Evolutionary conservation across 75 land plant species (phyloP).

Genomic region (Sequoiadendron giganteum): DNA sequence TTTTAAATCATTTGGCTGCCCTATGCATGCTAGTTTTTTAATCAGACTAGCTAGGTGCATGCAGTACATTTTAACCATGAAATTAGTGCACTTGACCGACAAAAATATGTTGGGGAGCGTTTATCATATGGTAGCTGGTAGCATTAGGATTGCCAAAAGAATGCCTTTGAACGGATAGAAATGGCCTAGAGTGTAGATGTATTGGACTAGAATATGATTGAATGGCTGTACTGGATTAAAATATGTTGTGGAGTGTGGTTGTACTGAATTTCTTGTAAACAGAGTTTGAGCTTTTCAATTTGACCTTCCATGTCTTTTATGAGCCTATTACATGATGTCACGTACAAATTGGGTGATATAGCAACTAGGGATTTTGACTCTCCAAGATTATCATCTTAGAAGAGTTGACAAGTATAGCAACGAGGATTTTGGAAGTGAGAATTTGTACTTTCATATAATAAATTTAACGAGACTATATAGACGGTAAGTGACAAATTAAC

Average conservation of each 20-base stretch:
- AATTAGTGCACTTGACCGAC: neutral
- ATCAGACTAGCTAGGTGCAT: too few relatives aligned
- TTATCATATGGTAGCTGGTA: too few relatives aligned
- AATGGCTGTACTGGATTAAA: too few relatives aligned
- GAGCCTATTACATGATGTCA: neutral
- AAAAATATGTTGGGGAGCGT: neutral
- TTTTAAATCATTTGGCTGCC: neutral
- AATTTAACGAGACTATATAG: neutral
- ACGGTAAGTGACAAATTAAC: too few relatives aligned
- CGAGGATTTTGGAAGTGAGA: neutral
- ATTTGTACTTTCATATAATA: neutral
- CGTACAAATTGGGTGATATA: neutral
- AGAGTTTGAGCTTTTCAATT: too few relatives aligned
- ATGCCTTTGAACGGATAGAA: neutral
- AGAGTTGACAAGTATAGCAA: neutral
- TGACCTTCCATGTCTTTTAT: neutral
- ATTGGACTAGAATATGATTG: too few relatives aligned
- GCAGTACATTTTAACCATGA: neutral
- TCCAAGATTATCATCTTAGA: neutral
- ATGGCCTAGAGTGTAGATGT: too few relatives aligned
- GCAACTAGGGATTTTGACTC: neutral
- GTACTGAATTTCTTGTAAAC: neutral
- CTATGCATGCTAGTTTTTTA: neutral
- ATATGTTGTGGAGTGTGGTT: neutral
- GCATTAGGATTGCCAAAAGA: neutral